A percentile compares a stretch with the other conserved stretches of the same genome.
These are phyloP conservation scores for Rhododendron ferrugineum DNA, from an alignment of 148 eudicot species.

Conservation along the genomic window DNA sequence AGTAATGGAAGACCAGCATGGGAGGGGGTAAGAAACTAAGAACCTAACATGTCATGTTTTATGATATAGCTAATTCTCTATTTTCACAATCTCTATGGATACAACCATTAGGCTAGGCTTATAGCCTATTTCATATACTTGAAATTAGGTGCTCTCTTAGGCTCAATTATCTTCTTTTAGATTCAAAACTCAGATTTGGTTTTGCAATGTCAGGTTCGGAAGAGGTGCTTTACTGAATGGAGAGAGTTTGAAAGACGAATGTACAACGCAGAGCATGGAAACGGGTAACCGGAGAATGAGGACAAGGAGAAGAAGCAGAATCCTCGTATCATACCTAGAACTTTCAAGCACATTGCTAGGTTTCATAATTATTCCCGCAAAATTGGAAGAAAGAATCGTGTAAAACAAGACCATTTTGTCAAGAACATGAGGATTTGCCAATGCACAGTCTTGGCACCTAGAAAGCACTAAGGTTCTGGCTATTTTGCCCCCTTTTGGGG, in stretches of 20 bases:
- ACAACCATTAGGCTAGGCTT: not conserved
- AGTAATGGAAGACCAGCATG: not conserved
- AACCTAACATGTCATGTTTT: not conserved
- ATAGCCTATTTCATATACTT: not conserved
- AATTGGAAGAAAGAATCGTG: not conserved
- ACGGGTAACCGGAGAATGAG: not conserved
- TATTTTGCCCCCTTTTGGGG: not conserved
- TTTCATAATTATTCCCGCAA: not conserved
- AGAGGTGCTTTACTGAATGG: not conserved
- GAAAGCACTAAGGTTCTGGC: not conserved
- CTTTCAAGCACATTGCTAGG: not conserved
- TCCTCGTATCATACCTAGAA: not conserved
- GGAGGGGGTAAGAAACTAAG: constrained; percentile 3
- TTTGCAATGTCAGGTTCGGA: not conserved
- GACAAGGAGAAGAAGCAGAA: not conserved
- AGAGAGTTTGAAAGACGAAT: not conserved
- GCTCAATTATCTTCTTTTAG: not conserved
- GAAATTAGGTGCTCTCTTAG: not conserved
- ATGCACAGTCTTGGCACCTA: not conserved
- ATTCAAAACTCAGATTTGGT: not conserved
- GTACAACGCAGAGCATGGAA: not conserved
- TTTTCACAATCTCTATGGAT: not conserved
- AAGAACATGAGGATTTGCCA: not conserved
- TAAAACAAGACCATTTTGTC: not conserved
- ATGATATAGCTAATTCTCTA: not conserved